phyloP scores from a whole-genome alignment of 768 basidiomycete genomes.

The Lactifluus hygrophoroides region DNA sequence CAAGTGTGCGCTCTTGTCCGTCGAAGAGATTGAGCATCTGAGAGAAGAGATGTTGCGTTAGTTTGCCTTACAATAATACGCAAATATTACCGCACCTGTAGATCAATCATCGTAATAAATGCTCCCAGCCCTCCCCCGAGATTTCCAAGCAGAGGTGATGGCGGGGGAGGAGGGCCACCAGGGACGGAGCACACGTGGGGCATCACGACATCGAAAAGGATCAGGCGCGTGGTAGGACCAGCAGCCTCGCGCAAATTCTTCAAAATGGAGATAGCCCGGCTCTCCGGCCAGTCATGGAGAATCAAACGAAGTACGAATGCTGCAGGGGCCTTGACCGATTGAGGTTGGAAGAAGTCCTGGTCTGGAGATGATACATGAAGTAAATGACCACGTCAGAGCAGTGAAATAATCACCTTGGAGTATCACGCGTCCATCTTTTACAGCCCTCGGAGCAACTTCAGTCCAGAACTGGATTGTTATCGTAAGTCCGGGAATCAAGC shows the following conservation, averaged over 20 bases:
- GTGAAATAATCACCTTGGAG: constrained; percentile 2
- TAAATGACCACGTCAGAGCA: not conserved
- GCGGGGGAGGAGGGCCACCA: not conserved
- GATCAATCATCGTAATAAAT: constrained; percentile 4
- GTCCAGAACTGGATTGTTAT: constrained; percentile 4
- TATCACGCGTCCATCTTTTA: not conserved
- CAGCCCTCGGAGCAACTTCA: not conserved
- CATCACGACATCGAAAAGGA: constrained; percentile 23
- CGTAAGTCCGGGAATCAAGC: not conserved
- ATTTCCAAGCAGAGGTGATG: constrained; percentile 11
- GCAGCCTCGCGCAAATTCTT: constrained; percentile 21
- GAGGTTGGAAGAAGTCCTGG: constrained; percentile 15
- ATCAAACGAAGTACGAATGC: constrained; percentile 23
- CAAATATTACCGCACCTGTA: constrained; percentile 7
- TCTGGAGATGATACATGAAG: not conserved
- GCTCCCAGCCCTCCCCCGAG: not conserved
- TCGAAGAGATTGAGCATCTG: constrained; percentile 28
- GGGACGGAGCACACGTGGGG: constrained; percentile 10
- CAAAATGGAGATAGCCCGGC: constrained; percentile 15
- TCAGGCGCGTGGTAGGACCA: constrained; percentile 17
- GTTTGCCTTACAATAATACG: too few relatives aligned
- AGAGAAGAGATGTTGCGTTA: too few relatives aligned
- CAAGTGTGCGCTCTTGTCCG: constrained; percentile 28
- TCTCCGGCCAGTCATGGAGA: constrained; percentile 25
- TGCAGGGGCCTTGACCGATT: constrained; percentile 20